These are phyloP conservation scores for Plicaturopsis crispa DNA, from an alignment of 768 basidiomycete genomes.

Conservation along the genomic window DNA sequence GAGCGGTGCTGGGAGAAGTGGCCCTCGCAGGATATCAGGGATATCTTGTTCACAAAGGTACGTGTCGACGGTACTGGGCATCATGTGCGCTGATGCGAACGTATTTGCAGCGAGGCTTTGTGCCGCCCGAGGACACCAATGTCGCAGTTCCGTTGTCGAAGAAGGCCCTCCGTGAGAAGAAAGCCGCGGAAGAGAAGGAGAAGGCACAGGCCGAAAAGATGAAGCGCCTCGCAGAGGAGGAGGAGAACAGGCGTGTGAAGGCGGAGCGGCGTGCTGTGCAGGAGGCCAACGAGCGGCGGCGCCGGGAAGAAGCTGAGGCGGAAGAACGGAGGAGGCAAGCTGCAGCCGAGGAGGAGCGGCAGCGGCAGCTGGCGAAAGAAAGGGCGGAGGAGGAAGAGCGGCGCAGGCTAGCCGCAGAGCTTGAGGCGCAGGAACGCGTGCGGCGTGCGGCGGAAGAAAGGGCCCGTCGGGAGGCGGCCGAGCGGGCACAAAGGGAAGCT, in stretches of 20 bases:
- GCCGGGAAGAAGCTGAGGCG: slow-evolving; percentile 9
- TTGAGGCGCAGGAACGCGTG: slow-evolving; percentile 5
- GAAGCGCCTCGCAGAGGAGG: slow-evolving; percentile 1
- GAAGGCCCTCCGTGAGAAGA: slow-evolving; percentile 17
- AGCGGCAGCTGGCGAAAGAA: slow-evolving; percentile 7
- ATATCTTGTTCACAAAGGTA: slow-evolving; percentile 26
- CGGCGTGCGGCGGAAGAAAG: slow-evolving; percentile 4
- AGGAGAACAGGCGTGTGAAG: too few relatives aligned
- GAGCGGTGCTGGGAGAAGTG: slow-evolving; percentile 21
- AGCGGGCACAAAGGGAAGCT: slow-evolving; percentile 4
- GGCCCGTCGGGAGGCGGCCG: slow-evolving; percentile 4
- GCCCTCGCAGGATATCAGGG: slow-evolving; percentile 12
- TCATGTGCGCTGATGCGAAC: neutral
- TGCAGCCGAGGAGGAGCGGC: slow-evolving; percentile 10
- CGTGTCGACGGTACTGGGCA: too few relatives aligned
- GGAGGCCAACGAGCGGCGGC: slow-evolving; percentile 12
- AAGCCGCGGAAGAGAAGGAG: slow-evolving; percentile 19
- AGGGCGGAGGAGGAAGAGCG: slow-evolving; percentile 9
- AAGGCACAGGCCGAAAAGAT: neutral
- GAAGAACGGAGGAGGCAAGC: slow-evolving; percentile 8
- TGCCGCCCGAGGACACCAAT: slow-evolving; percentile 15
- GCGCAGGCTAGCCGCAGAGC: slow-evolving; percentile 8
- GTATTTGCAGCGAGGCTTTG: slow-evolving; percentile 19
- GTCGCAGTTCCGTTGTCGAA: slow-evolving; percentile 13
- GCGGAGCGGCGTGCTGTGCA: slow-evolving; percentile 9